Percentiles rank a stretch among this genome's conserved stretches.
These are phyloP conservation scores for Amylocystis lapponica DNA, from an alignment of 768 basidiomycete species.

Conservation along the genomic window DNA sequence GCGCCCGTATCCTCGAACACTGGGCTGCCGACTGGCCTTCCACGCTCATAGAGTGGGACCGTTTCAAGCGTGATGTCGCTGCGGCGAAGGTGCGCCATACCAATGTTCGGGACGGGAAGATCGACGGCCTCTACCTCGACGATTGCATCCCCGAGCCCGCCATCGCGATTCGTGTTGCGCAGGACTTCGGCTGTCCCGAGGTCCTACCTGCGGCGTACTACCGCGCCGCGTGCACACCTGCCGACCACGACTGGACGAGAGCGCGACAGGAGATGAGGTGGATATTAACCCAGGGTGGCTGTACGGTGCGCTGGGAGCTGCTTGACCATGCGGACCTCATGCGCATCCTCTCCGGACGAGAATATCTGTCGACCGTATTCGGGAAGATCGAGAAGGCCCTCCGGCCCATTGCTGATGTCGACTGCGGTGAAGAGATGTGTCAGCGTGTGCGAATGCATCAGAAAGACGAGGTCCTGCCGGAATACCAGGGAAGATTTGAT, in stretches of 20 bases:
- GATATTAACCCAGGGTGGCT: slow-evolving; percentile 11
- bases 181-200: slow-evolving; percentile 7
- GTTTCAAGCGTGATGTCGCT: slow-evolving; percentile 8
- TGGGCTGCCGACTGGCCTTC: slow-evolving; percentile 24
- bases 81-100: background rate
- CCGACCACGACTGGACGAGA: slow-evolving; percentile 12
- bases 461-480: no score
- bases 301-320: no score
- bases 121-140: slow-evolving; percentile 3
- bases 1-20: slow-evolving; percentile 15
- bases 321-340: slow-evolving; percentile 11
- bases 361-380: no score
- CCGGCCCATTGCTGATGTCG: no score
- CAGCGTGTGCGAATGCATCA: no score
- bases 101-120: background rate
- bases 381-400: no score
- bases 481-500: no score
- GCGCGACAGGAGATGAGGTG: no score
- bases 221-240: slow-evolving; percentile 1
- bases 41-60: slow-evolving; percentile 21
- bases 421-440: no score
- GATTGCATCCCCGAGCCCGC: slow-evolving; percentile 6
- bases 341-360: slow-evolving; percentile 12
- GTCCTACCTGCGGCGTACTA: slow-evolving; percentile 16
- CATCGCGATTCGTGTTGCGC: slow-evolving; percentile 10